phyloP scores from a whole-genome alignment of 2,329 filamentous ascomycete genomes.

The Tolypocladium guangdongense region DNA sequence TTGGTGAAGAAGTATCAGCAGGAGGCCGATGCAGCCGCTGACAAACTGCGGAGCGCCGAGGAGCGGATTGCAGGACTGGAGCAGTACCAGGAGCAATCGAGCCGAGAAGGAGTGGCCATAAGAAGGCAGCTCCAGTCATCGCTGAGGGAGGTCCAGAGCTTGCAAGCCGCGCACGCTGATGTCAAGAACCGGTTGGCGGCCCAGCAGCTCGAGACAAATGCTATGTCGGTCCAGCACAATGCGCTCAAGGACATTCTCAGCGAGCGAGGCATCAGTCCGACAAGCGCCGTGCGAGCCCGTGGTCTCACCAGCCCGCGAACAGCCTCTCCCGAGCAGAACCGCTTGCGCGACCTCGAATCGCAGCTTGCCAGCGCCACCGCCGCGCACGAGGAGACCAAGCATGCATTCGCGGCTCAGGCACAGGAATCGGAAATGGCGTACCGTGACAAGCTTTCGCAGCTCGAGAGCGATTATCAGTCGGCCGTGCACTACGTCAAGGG shows the following conservation, averaged over 20 bases:
- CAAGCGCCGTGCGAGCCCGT: constrained; percentile 59
- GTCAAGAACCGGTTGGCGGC: constrained; percentile 72
- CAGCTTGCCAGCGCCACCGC: constrained; percentile 69
- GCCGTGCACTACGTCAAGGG: constrained; percentile 97
- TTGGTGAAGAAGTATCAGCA: constrained; percentile 82
- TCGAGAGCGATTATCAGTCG: constrained; percentile 96
- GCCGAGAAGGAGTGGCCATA: constrained; percentile 81
- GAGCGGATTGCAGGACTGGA: constrained; percentile 94
- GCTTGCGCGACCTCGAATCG: constrained; percentile 76
- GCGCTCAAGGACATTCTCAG: constrained; percentile 86
- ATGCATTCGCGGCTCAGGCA: constrained; percentile 64
- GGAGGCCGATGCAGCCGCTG: constrained; percentile 75
- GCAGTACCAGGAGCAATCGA: constrained; percentile 94
- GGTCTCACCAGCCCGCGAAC: constrained; percentile 60
- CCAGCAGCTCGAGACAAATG: constrained; percentile 89
- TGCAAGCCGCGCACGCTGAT: constrained; percentile 71
- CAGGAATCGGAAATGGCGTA: constrained; percentile 84
- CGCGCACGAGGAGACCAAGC: constrained; percentile 77
- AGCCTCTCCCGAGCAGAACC: constrained; percentile 68
- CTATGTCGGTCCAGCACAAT: constrained; percentile 81
- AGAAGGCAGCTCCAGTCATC: constrained; percentile 80
- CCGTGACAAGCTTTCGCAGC: constrained; percentile 82
- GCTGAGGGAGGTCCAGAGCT: constrained; percentile 71
- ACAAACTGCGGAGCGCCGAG: constrained; percentile 84
- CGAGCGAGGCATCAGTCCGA: constrained; percentile 77